These are phyloP conservation scores for Pistacia integerrima DNA, from an alignment of 345 rosid species.

Conservation along the genomic window DNA sequence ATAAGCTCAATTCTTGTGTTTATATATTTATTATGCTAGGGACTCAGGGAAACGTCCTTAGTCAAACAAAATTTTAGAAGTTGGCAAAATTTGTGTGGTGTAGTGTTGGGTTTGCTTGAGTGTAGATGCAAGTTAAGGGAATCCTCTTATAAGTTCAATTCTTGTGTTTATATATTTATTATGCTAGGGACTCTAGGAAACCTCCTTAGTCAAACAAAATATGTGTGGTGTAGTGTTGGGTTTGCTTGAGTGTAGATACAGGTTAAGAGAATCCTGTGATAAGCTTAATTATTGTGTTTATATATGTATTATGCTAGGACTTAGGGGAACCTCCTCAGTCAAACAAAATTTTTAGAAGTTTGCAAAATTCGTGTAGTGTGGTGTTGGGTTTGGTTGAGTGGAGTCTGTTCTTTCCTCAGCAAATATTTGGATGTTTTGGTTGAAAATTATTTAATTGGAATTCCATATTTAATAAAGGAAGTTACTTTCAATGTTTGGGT, in stretches of 20 bases:
- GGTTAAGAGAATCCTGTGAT: not conserved
- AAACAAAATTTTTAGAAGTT: not conserved
- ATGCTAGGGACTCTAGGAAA: not conserved
- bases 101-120: no score
- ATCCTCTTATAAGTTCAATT: no score
- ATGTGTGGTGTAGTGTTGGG: no score
- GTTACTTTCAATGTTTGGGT: not conserved
- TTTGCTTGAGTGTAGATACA: not conserved
- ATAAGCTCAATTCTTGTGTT: no score
- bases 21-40: not conserved
- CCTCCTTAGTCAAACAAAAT: not conserved
- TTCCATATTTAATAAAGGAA: not conserved
- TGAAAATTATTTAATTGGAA: constrained; percentile 4
- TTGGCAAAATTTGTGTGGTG: no score
- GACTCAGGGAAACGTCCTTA: not conserved
- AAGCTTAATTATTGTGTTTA: no score
- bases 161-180: not conserved
- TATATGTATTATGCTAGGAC: not conserved
- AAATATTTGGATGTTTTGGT: not conserved
- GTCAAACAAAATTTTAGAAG: not conserved
- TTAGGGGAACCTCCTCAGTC: not conserved
- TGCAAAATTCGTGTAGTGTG: not conserved
- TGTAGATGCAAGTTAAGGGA: not conserved
- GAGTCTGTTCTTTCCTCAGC: not conserved
- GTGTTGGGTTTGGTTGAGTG: not conserved